A percentile compares a stretch with the other conserved stretches of the same genome.
phyloP scores from a whole-genome alignment of 345 rosid genomes.

The Ailanthus altissimus region DNA sequence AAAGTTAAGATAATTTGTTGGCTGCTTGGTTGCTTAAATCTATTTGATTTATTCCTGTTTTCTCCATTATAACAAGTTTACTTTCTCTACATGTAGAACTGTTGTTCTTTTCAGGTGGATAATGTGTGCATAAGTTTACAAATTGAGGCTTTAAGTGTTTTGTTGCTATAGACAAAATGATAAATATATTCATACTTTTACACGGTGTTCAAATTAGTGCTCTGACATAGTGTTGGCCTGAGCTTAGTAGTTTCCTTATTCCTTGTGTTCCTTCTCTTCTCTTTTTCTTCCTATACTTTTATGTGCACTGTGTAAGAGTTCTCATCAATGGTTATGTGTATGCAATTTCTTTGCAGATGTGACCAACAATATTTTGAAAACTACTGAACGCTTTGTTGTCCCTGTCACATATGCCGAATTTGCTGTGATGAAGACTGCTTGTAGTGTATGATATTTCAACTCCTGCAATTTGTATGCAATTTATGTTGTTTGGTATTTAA shows the following conservation, averaged over 20 bases:
- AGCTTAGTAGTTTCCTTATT: not conserved
- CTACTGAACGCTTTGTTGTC: slow-evolving; percentile 59
- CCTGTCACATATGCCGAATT: slow-evolving; percentile 83
- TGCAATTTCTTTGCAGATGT: slow-evolving; percentile 57
- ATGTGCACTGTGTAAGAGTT: too few relatives aligned
- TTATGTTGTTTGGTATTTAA: not conserved
- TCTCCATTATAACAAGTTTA: not conserved
- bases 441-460: slow-evolving; percentile 57
- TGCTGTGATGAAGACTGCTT: slow-evolving; percentile 83
- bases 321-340: too few relatives aligned
- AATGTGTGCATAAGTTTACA: not conserved
- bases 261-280: too few relatives aligned
- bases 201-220: not conserved
- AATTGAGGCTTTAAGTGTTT: not conserved
- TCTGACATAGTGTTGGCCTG: not conserved
- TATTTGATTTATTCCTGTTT: not conserved
- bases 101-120: not conserved
- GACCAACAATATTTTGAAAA: slow-evolving; percentile 60
- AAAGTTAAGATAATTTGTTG: not conserved
- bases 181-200: not conserved
- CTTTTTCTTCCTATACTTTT: too few relatives aligned
- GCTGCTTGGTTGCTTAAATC: not conserved
- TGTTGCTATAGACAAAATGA: too few relatives aligned
- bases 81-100: not conserved
- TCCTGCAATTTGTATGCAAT: not conserved